Evolutionary conservation across 2,329 filamentous ascomycete genomes (phyloP), one percentile per base, ranked within the genome.

Genomic region (Pestalotiopsis sp.): DNA sequence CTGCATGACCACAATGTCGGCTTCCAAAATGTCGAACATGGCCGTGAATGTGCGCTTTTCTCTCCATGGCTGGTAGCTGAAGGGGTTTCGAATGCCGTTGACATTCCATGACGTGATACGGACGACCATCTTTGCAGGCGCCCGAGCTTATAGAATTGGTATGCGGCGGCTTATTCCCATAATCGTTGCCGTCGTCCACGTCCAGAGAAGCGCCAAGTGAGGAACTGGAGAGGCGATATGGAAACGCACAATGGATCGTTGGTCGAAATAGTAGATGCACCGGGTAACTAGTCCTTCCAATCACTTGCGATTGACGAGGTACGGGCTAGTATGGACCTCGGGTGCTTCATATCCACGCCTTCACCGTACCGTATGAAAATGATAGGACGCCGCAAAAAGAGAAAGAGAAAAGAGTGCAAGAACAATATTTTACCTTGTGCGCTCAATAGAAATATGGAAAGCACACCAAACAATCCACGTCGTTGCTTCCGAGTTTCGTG

Each of bases 1-100:
- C 80, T 99, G 96, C 84, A 98, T 94, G 69, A 98, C 87, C 20
- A 98, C 90, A 72, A 99, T 96, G 79, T 99, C 96, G 66, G 95
- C 91, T 78, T 96, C 93, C 6, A 99, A 87, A 58, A 92, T 93
- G 73, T 97, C 93, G 81, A 99, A 98, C 96, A 98, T 98, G 72
- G 91, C 87, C 91, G 91, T 86, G 74, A 92, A 94, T 2, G 89
- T 91, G 72, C 89, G 87, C 65, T 89, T 89, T 70, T 91, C 88
- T 72, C 90, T 85, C 93, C 93, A 95, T 88, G 93, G 93, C 76
- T 94, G 89, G 77, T 95, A 95, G n/a, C 88, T 87, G 74, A 95
- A 95, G 2, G 93, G 93, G 74, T 95, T 95, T 73, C 92, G 88
- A 78, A 95, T 95, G 75, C 93, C 93, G 79, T 95, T 95, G 58